Base-by-base conservation (phyloP, 1,139 yeast genomes). In the Waltiozyma sp. region DNA sequence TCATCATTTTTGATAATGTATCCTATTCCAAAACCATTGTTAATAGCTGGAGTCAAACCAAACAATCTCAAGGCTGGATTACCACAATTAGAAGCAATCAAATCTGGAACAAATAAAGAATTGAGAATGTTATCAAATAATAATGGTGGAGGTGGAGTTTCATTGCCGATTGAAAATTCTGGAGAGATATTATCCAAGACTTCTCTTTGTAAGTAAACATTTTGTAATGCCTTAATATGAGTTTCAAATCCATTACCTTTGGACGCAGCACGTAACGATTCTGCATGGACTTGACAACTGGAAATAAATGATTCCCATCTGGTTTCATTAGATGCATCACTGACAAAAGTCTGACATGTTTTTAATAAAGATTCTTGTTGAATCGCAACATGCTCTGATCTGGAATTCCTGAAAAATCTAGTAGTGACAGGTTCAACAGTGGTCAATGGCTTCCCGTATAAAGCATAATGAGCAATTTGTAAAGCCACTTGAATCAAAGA, bases 1-100 rank as follows among this genome's bases (percentile, higher is more conserved):
- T 71, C 70, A 51, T 80, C 87, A 46, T 72, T 73, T 57, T 82
- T 85, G 44, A 82, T 73, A 39, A 81, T 80, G 55, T 83, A 83
- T 0, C 89, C 91, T 38, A 82, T 70, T 14, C 89, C 91, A 58
- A 79, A 82, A 0, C 93, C 93, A 50, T 78, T 78, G 41, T 83
- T 77, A 21, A 72, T 68, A 0, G 87, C 85, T 1, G 91, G 93
- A 0, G 89, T 80, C 26, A 83, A 73, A 8, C 91, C 91, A 65
- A 83, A 83, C 16, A 79, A 64, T 40, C 74, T 73, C 49, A 83
- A 69, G 0, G 91, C 87, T 13, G 87, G 83, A 55, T 81, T 83
- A 18, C 93, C 93, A 64, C 93, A 83, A 57, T 83, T 83, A 5
- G 70, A 63, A 2, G 73, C 75, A 41, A 70, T 64, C 44, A 73